Base-by-base conservation (phyloP, 2,329 filamentous ascomycete species). In the Verticillium zaregamsianum region DNA sequence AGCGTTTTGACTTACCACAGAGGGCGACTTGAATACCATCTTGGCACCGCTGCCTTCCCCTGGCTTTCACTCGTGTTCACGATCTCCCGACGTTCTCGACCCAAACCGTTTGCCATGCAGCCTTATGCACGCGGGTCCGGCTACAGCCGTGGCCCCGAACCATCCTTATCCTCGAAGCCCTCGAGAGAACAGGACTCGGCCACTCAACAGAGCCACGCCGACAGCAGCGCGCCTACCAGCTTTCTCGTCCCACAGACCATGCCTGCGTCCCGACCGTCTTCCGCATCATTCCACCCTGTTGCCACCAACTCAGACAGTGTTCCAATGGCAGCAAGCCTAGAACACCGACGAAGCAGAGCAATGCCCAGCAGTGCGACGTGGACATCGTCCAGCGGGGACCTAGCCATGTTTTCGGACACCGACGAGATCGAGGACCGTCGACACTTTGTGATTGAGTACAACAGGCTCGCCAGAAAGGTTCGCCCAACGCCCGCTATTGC, bases 391-490 rank as follows among this genome's bases (percentile, higher is more conserved):
- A 85, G 80, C 61, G 81, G 80, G 45, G 83, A 83, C 35, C 67
- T 77, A 20, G 80, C 77, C 2, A 68, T 79, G 17, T 68, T 80
- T 35, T 79, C 77, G 23, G 82, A 86, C 59, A 74, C 74, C 4
- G 83, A 85, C 49, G 80, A 81, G 33, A 70, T 80, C 17, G 79
- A 81, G 39, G 78, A 82, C 59, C 77, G 84, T 33, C 70, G 73
- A 1, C 68, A 73, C 3, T 85, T 84, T 68, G 70, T 88, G 6
- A 68, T 80, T 8, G 83, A 87, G 66, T 90, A 88, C 71, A 89
- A 89, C 69, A 76, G 79, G 5, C 70, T 89, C 5, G 86, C 87
- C 3, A 80, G 77, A 61, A 84, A 84, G 79, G 86, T 87, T 12
- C 12, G 11, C 7, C 11, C 11, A n/a, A 23, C 17, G 8, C 15